These are phyloP conservation scores for Podospora comata DNA, from an alignment of 495 filamentous ascomycete species.

Conservation along the genomic window DNA sequence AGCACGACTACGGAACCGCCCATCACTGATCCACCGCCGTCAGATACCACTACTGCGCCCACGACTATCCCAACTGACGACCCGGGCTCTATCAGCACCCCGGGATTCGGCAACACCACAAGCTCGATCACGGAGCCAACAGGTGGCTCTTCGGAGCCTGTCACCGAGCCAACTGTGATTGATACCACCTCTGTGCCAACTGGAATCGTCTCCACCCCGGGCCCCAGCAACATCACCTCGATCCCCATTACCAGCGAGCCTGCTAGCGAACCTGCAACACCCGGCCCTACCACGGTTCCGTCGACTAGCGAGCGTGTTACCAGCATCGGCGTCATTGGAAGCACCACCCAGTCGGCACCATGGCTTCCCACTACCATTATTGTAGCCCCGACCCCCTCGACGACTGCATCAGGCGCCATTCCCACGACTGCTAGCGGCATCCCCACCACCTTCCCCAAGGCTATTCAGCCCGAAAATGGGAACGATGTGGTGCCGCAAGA, in stretches of 20 bases:
- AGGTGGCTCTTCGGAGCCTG: background rate
- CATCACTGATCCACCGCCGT: background rate
- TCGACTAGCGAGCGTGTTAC: constrained; percentile 28
- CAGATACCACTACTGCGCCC: background rate
- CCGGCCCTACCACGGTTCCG: background rate
- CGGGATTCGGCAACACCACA: background rate
- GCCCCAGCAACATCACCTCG: background rate
- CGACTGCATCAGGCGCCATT: constrained; percentile 26
- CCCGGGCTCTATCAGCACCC: background rate
- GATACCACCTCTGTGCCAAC: background rate
- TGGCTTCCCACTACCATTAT: constrained; percentile 47
- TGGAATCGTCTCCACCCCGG: background rate
- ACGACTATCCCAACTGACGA: background rate
- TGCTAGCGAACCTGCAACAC: background rate
- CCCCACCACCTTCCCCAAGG: constrained; percentile 63
- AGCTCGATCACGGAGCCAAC: background rate
- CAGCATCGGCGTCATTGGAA: constrained; percentile 37
- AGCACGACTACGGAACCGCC: background rate
- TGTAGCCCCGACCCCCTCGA: constrained; percentile 39
- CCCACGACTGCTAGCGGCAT: constrained; percentile 46
- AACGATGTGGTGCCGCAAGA: constrained; percentile 51
- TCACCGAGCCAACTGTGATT: background rate
- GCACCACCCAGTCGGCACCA: constrained; percentile 39
- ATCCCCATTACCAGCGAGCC: background rate
- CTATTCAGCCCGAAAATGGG: constrained; percentile 60